Conservation (phyloP, 805 yeast species). For the Torulaspora gathmanii region DNA sequence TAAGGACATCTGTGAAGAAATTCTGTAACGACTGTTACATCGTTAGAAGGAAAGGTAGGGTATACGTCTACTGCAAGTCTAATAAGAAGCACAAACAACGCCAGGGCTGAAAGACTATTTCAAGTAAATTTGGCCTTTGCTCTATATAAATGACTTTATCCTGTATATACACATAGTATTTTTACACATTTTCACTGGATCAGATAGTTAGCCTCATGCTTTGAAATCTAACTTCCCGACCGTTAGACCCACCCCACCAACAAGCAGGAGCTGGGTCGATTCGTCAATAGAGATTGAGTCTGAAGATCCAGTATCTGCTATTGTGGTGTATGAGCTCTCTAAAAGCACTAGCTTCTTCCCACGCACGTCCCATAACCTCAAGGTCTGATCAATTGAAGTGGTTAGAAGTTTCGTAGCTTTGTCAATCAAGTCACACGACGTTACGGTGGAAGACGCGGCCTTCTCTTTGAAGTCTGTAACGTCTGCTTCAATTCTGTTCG, state of each 20-base stretch:
- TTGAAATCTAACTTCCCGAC: background rate
- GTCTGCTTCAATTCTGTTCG: conserved; percentile 13
- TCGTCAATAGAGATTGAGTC: conserved; percentile 37
- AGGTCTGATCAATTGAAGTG: conserved; percentile 79
- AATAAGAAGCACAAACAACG: conserved; percentile 94
- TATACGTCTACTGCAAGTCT: conserved; percentile 87
- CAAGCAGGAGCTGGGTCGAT: conserved; percentile 37
- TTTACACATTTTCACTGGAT: background rate
- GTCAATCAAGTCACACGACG: conserved; percentile 47
- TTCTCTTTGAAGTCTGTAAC: conserved; percentile 39
- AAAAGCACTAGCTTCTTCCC: conserved; percentile 28
- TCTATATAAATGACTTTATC: background rate
- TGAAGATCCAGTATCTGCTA: conserved; percentile 85
- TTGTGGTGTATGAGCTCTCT: conserved; percentile 60
- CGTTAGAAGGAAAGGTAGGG: conserved; percentile 93
- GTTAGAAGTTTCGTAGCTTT: conserved; percentile 42
- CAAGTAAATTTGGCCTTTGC: no score
- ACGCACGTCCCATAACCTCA: conserved; percentile 56
- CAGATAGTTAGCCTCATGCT: background rate
- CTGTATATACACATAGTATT: conserved; percentile 1
- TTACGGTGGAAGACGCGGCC: conserved; percentile 87
- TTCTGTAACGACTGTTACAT: conserved; percentile 87
- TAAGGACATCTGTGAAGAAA: conserved; percentile 87
- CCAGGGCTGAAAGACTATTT: conserved; percentile 55
- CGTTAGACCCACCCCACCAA: conserved; percentile 85